A percentile compares a stretch with the other conserved stretches of the same genome.
Conservation (phyloP, 495 filamentous ascomycete genomes). For the Aspergillus biplanus region DNA sequence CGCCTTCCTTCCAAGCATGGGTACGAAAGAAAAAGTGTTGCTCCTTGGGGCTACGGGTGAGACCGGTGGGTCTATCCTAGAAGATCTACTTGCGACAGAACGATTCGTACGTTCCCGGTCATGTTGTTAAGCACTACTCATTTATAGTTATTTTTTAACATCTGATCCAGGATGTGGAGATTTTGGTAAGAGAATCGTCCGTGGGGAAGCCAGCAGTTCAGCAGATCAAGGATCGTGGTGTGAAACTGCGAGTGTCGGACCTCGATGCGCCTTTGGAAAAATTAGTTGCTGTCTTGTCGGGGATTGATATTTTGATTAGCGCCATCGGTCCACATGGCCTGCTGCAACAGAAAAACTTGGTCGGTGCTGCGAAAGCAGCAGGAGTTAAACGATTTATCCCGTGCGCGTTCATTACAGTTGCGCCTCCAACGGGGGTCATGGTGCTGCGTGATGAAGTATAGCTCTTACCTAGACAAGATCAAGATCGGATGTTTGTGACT, state of each 20-base stretch:
- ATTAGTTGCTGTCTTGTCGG: constrained; percentile 28
- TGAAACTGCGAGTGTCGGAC: constrained; percentile 31
- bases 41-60: constrained; percentile 29
- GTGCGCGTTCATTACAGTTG: constrained; percentile 35
- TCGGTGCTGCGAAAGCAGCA: constrained; percentile 31
- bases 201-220: constrained; percentile 29
- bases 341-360: constrained; percentile 36
- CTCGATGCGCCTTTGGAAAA: constrained; percentile 26
- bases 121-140: background rate
- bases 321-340: constrained; percentile 26
- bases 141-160: background rate
- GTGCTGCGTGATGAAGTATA: constrained; percentile 24
- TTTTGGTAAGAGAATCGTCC: constrained; percentile 36
- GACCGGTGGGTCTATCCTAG: constrained; percentile 24
- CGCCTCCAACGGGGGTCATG: constrained; percentile 28
- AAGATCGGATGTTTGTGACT: background rate
- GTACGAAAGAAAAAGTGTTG: constrained; percentile 4
- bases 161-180: constrained; percentile 32
- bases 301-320: constrained; percentile 40
- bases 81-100: constrained; percentile 27
- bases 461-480: background rate
- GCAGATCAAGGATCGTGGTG: constrained; percentile 27
- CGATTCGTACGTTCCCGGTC: constrained; percentile 20
- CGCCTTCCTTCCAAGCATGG: background rate
- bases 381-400: constrained; percentile 42